Base-by-base conservation (phyloP, 805 yeast genomes). In the Sugiyamaella mastotermitis region DNA sequence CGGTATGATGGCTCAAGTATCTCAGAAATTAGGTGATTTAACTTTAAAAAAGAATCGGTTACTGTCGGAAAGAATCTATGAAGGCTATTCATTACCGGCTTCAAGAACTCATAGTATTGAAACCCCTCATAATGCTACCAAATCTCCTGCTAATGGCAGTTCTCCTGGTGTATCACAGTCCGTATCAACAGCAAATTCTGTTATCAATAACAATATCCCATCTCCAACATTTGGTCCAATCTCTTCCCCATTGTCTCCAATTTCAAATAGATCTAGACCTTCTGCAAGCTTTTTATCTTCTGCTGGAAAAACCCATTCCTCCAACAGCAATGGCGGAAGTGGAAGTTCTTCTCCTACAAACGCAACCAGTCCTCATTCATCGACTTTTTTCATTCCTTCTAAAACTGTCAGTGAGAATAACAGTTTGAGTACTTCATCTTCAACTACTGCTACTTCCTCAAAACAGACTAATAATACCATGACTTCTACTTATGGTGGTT, bases 81-180 rank as follows among this genome's bases (percentile, higher is more conserved):
- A 57, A 44, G 52, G 48, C n/a, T 50, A 49, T 40, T 42, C 56
- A 5, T 42, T 57, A 31, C 62, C 62, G 4, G 38, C 53, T 15
- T 54, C 61, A 8, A 37, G 58, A 18, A 52, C 50, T 15, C 34
- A 38, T 11, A 37, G 43, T 11, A 26, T 21, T 27, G 47, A 43
- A 15, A 23, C 37, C 7, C 11, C 4, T 26, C 15, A 10, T 19
- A 11, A 2, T 7, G 30, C 26, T 9, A 31, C 34, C n/a, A n/a
- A n/a, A 14, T 18, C 27, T 4, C 20, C 33, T 2, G 35, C 30
- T 22, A 21, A 26, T 3, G 31, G 20, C 11, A 14, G 25, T 28
- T 27, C 28, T 5, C 11, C 35, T 6, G 22, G 27, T 29, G 6
- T 21, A 15, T 24, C 24, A 14, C 15, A 31, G 2, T 18, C 35